Evolutionary conservation across 78 protist species (phyloP).

Genomic region (Dictyostelium purpureum): DNA sequence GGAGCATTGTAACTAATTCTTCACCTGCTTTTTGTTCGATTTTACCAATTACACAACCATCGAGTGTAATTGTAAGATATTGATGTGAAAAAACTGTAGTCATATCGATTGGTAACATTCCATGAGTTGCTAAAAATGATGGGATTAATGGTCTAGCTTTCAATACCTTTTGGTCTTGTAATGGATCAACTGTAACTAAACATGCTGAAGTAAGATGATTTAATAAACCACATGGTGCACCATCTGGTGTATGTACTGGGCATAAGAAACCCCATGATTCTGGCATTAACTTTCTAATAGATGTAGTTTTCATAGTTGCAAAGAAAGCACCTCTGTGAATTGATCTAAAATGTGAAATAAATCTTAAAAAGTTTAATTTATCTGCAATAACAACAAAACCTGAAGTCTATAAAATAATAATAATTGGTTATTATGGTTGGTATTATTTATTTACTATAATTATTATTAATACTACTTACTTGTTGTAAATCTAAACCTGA

Average conservation of each 20-base stretch:
- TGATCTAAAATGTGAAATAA: conserved; percentile 92
- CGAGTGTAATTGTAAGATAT: conserved; percentile 48
- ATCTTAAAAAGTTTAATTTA: conserved; percentile 93
- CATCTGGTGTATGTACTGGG: conserved; percentile 99
- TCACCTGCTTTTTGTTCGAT: conserved; percentile 1
- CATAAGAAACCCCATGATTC: conserved; percentile 99
- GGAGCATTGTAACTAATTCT: conserved; percentile 18
- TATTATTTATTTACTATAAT: neutral
- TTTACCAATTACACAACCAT: conserved; percentile 62
- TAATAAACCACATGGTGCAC: conserved; percentile 99
- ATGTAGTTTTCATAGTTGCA: conserved; percentile 95
- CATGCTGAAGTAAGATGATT: conserved; percentile 94
- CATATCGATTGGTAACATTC: conserved; percentile 36
- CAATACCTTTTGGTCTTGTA: neutral
- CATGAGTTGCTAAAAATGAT: conserved; percentile 31
- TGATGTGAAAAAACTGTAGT: neutral
- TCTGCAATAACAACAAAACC: conserved; percentile 98
- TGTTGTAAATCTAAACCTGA: conserved; percentile 96
- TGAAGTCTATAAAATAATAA: conserved; percentile 66
- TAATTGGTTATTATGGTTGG: neutral
- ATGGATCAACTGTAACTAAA: conserved; percentile 45
- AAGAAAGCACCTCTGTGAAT: conserved; percentile 96
- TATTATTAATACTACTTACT: conserved; percentile 35
- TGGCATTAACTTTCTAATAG: conserved; percentile 96
- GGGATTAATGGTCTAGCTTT: neutral